Conservation (phyloP, 2,329 filamentous ascomycete species). For the Botrytis galanthina region DNA sequence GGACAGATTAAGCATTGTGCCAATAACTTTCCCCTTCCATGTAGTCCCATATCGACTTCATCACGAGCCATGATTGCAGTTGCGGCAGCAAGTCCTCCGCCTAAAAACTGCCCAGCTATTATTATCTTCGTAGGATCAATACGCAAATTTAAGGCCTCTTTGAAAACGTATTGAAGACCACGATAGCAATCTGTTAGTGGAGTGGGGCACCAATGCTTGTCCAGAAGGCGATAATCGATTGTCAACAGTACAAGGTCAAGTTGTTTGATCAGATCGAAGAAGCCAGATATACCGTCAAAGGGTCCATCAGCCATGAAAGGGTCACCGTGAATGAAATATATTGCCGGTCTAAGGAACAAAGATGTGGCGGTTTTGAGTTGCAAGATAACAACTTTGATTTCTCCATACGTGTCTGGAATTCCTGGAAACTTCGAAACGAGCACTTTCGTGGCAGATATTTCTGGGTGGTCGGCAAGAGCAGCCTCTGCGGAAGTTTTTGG, state of each 20-base stretch:
- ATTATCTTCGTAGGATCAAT: slow-evolving; percentile 50
- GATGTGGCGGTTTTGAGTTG: background rate
- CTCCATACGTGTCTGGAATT: background rate
- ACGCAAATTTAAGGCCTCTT: slow-evolving; percentile 34
- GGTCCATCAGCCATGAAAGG: background rate
- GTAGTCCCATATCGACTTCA: background rate
- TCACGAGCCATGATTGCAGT: slow-evolving; percentile 50
- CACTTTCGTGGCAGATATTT: background rate
- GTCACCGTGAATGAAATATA: background rate
- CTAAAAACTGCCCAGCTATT: slow-evolving; percentile 55
- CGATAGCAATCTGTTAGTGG: background rate
- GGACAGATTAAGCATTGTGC: slow-evolving; percentile 43
- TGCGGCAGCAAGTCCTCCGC: slow-evolving; percentile 55
- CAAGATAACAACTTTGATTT: background rate
- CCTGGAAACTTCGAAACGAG: background rate
- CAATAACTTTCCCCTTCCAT: slow-evolving; percentile 38
- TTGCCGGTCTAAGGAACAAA: background rate
- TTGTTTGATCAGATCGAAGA: background rate
- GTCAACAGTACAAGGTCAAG: background rate
- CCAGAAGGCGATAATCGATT: background rate
- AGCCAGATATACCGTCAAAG: background rate
- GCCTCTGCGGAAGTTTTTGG: background rate
- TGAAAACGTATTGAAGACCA: background rate
- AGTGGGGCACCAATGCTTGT: background rate
- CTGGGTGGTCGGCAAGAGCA: background rate